A percentile compares a stretch with the other conserved stretches of the same genome.
phyloP scores from a whole-genome alignment of 768 basidiomycete genomes.

The Suillus americanus region DNA sequence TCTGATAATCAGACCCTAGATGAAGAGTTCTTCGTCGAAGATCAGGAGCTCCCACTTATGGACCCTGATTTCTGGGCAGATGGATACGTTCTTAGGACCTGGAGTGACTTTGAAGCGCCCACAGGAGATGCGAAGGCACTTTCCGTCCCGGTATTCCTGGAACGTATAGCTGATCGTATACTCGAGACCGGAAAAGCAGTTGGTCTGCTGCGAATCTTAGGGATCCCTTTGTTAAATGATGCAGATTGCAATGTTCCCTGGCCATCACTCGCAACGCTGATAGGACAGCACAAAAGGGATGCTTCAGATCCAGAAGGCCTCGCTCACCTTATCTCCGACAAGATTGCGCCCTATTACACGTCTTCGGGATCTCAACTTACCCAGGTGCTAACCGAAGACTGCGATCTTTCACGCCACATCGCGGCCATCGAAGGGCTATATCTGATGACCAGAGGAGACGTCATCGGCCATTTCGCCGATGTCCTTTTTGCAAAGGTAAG shows the following conservation, averaged over 20 bases:
- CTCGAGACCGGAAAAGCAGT: slow-evolving; percentile 74
- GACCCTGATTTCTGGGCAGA: slow-evolving; percentile 82
- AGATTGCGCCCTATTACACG: slow-evolving; percentile 56
- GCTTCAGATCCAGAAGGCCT: slow-evolving; percentile 63
- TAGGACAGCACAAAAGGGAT: slow-evolving; percentile 28
- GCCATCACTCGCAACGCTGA: slow-evolving; percentile 43
- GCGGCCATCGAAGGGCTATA: slow-evolving; percentile 65
- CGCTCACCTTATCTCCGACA: slow-evolving; percentile 62
- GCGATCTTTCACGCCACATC: slow-evolving; percentile 63
- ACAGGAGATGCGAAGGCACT: slow-evolving; percentile 23
- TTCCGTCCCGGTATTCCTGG: slow-evolving; percentile 58
- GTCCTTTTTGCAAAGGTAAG: slow-evolving; percentile 71
- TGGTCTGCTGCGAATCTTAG: slow-evolving; percentile 67
- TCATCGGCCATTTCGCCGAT: slow-evolving; percentile 72
- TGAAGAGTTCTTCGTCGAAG: slow-evolving; percentile 82
- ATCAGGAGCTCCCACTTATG: slow-evolving; percentile 59
- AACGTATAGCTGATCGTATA: slow-evolving; percentile 55
- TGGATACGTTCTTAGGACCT: slow-evolving; percentile 59
- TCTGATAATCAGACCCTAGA: slow-evolving; percentile 38
- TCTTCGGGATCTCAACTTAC: slow-evolving; percentile 51
- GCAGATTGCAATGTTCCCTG: slow-evolving; percentile 34
- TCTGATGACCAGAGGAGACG: slow-evolving; percentile 77
- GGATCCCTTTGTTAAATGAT: slow-evolving; percentile 19
- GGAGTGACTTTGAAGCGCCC: slow-evolving; percentile 27
- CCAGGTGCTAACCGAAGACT: slow-evolving; percentile 64